These are phyloP conservation scores for Heterobasidion occidentale DNA, from an alignment of 1,284 basidiomycete genomes.

Conservation along the genomic window DNA sequence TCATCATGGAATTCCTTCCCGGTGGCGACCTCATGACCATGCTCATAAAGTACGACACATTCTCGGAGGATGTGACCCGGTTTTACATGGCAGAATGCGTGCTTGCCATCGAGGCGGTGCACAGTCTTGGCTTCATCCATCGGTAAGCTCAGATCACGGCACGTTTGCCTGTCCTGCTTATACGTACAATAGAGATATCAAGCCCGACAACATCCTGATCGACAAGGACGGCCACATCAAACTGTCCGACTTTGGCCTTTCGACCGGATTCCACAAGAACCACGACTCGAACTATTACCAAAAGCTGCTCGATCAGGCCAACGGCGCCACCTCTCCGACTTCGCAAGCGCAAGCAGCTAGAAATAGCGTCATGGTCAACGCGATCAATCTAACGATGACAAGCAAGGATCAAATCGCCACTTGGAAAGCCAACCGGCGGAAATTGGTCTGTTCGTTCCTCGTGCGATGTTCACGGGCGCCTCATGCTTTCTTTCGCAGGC, in stretches of 20 bases:
- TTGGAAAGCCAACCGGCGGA: slow-evolving; percentile 98
- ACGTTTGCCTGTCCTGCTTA: not conserved
- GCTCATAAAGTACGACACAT: slow-evolving; percentile 99
- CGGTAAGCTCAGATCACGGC: slow-evolving; percentile 50
- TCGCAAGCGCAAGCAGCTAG: slow-evolving; percentile 47
- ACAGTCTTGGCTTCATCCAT: slow-evolving; percentile 98
- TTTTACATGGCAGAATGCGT: slow-evolving; percentile 99
- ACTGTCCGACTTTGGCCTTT: slow-evolving; percentile 96
- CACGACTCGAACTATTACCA: slow-evolving; percentile 96
- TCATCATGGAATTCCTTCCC: slow-evolving; percentile 99
- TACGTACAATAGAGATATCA: slow-evolving; percentile 74
- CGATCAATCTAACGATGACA: slow-evolving; percentile 93
- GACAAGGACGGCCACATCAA: slow-evolving; percentile 97
- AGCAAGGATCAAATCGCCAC: slow-evolving; percentile 92
- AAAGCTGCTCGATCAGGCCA: slow-evolving; percentile 60
- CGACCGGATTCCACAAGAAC: slow-evolving; percentile 96
- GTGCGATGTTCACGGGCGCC: not conserved
- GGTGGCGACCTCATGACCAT: slow-evolving; percentile 98
- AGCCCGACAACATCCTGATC: slow-evolving; percentile 98
- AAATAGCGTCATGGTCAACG: slow-evolving; percentile 93
- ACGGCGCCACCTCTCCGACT: slow-evolving; percentile 31
- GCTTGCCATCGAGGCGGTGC: slow-evolving; percentile 95
- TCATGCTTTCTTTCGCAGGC: slow-evolving; percentile 42
- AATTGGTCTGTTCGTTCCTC: slow-evolving; percentile 56
- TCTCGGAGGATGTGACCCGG: slow-evolving; percentile 96